Conservation (phyloP, 495 filamentous ascomycete genomes). For the Hypoxylon perforatum region DNA sequence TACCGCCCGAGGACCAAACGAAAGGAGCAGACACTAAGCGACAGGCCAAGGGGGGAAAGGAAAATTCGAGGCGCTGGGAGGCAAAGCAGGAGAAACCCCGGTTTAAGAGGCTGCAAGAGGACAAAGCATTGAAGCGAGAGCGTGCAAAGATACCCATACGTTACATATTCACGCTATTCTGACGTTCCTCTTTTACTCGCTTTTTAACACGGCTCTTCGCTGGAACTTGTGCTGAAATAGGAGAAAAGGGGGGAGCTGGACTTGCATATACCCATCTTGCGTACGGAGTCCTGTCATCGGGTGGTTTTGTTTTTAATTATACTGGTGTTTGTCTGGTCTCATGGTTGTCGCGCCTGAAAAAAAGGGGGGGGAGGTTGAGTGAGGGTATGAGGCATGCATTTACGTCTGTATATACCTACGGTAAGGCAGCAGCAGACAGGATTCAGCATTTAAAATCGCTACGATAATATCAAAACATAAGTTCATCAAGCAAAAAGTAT, state of each 20-base stretch:
- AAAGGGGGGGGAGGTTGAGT: background rate
- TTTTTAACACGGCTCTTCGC: background rate
- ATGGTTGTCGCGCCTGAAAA: too few species aligned
- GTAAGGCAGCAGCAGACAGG: constrained; percentile 10
- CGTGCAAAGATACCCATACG: too few species aligned
- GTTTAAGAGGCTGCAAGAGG: background rate
- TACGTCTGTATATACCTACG: constrained; percentile 17
- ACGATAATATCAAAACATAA: constrained; percentile 9
- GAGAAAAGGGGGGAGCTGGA: constrained; percentile 1
- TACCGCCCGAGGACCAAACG: background rate
- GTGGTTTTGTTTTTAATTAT: constrained; percentile 7
- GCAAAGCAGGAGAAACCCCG: background rate
- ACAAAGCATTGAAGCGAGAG: background rate
- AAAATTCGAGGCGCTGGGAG: background rate
- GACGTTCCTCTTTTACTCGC: background rate
- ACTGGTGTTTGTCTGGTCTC: constrained; percentile 4
- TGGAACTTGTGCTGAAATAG: background rate
- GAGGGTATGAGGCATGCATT: constrained; percentile 8
- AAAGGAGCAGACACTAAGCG: background rate
- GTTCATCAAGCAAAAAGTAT: background rate
- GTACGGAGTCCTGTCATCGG: constrained; percentile 9
- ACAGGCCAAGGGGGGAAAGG: constrained; percentile 6
- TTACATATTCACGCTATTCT: too few species aligned
- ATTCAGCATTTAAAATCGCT: constrained; percentile 12
- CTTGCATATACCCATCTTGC: constrained; percentile 37